A percentile compares a stretch with the other conserved stretches of the same genome.
phyloP scores from a whole-genome alignment of 345 rosid genomes.

The Erucastrum elatum region DNA sequence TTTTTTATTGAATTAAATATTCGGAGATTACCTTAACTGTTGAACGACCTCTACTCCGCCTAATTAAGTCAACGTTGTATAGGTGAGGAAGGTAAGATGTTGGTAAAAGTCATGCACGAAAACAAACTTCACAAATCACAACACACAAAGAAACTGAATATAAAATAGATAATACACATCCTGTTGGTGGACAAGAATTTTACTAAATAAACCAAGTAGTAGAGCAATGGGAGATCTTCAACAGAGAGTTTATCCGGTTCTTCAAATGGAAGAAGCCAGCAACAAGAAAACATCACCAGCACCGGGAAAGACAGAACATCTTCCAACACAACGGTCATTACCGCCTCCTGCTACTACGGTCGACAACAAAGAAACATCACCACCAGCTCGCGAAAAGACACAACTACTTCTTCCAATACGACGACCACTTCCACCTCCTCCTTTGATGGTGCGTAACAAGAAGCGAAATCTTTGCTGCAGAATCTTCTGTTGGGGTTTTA shows the following conservation, averaged over 20 bases:
- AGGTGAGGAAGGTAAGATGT: constrained; percentile 58
- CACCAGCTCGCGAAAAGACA: constrained; percentile 29
- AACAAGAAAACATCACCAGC: constrained; percentile 31
- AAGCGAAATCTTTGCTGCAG: constrained; percentile 57
- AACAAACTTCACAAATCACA: constrained; percentile 1
- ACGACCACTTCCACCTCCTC: constrained; percentile 28
- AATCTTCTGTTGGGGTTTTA: constrained; percentile 60
- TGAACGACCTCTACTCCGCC: constrained; percentile 48
- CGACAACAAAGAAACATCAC: constrained; percentile 30
- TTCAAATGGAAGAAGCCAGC: constrained; percentile 43
- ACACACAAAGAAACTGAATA: background rate
- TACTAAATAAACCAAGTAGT: background rate
- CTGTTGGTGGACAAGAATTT: background rate
- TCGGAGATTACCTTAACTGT: constrained; percentile 27
- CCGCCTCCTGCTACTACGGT: constrained; percentile 15
- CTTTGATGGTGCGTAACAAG: constrained; percentile 30
- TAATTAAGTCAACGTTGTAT: constrained; percentile 36
- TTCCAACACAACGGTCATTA: constrained; percentile 27
- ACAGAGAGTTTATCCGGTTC: constrained; percentile 52
- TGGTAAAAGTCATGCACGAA: constrained; percentile 10
- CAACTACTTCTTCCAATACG: constrained; percentile 15
- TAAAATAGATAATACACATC: constrained; percentile 1
- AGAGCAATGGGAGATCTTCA: constrained; percentile 47
- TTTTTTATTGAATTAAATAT: constrained; percentile 2
- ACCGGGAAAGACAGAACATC: constrained; percentile 25